Conservation (phyloP, 805 yeast species). For the Lipomyces yamanashiensis region DNA sequence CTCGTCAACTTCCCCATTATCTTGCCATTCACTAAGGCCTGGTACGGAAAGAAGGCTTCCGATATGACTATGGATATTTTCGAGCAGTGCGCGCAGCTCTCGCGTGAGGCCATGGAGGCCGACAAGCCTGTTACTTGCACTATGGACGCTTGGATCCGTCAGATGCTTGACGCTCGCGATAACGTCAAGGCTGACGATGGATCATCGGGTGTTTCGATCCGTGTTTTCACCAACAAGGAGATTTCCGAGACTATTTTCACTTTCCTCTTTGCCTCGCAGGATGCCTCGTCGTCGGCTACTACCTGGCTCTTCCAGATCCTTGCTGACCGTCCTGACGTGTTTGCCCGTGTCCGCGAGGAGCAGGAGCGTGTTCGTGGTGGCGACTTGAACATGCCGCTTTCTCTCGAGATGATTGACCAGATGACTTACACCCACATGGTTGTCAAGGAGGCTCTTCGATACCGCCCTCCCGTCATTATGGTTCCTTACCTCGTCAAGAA, state of each 20-base stretch:
- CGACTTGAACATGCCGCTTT: conserved; percentile 65
- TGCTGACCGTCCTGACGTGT: conserved; percentile 93
- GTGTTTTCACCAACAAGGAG: conserved; percentile 87
- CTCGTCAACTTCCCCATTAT: conserved; percentile 97
- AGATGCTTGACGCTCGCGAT: conserved; percentile 76
- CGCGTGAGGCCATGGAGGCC: conserved; percentile 75
- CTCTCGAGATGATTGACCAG: conserved; percentile 74
- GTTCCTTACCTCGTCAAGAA: conserved; percentile 95
- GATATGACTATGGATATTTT: conserved; percentile 93
- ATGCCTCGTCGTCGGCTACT: conserved; percentile 94
- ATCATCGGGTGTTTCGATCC: conserved; percentile 58
- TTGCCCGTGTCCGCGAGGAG: conserved; percentile 85
- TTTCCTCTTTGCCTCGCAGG: conserved; percentile 95
- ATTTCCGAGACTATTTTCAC: conserved; percentile 97
- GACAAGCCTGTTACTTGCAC: conserved; percentile 86
- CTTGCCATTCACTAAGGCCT: conserved; percentile 92
- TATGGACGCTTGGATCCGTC: conserved; percentile 91
- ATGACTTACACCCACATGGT: conserved; percentile 91
- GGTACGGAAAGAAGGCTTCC: conserved; percentile 95
- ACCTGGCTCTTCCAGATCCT: conserved; percentile 98
- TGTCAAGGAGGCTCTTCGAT: conserved; percentile 88
- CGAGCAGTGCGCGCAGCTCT: conserved; percentile 83
- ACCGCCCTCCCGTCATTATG: conserved; percentile 97
- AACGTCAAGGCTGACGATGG: conserved; percentile 50
- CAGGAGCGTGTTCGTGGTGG: conserved; percentile 81